These are phyloP conservation scores for Plectosphaerella sp. DNA, from an alignment of 2,329 filamentous ascomycete species.

Conservation along the genomic window DNA sequence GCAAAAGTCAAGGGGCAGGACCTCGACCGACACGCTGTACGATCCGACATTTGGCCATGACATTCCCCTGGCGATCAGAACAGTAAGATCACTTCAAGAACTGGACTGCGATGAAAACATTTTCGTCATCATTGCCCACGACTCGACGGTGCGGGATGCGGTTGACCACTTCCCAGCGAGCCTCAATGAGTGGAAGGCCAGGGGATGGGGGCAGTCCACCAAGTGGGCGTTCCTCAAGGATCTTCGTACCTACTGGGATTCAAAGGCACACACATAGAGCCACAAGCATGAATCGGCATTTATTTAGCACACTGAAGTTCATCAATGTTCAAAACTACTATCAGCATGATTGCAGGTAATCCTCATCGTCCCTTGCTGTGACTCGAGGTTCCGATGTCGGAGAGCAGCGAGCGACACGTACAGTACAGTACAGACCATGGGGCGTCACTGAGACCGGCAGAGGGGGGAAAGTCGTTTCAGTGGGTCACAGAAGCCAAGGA, in stretches of 20 bases:
- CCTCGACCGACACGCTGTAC: constrained; percentile 15
- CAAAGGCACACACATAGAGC: not conserved
- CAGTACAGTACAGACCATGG: too few species aligned
- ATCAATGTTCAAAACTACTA: too few species aligned
- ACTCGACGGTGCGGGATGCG: constrained; percentile 11
- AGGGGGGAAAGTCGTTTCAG: too few species aligned
- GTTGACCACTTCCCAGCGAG: constrained; percentile 16
- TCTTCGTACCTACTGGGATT: constrained; percentile 7
- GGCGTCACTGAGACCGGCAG: too few species aligned
- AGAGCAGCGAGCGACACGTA: too few species aligned
- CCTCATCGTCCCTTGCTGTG: too few species aligned
- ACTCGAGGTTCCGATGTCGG: too few species aligned
- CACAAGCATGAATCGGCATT: too few species aligned
- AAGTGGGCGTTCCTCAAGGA: constrained; percentile 17
- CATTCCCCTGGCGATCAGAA: constrained; percentile 13
- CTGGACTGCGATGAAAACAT: constrained; percentile 17
- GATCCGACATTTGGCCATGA: constrained; percentile 17
- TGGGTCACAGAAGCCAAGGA: too few species aligned
- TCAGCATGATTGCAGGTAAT: too few species aligned
- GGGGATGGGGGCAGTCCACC: constrained; percentile 15
- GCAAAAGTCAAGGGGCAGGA: constrained; percentile 14
- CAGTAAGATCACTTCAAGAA: constrained; percentile 11
- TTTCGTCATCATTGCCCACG: constrained; percentile 19
- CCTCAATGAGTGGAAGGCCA: constrained; percentile 16
- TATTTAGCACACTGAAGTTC: too few species aligned